Conservation (phyloP, 352 stramenopile species). For the Phytophthora meadii region DNA sequence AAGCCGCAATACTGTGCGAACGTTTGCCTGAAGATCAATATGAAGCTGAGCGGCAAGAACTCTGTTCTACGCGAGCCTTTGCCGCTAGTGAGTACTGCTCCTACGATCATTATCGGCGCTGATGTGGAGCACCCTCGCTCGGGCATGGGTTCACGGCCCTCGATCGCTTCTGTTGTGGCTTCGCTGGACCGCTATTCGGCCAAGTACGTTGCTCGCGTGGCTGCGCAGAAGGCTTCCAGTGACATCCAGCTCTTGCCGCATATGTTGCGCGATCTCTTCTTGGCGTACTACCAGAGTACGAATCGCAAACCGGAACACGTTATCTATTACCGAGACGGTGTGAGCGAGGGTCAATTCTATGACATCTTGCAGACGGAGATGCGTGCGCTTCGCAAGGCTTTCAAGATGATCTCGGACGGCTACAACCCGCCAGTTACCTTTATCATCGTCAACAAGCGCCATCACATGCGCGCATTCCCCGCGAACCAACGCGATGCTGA, state of each 20-base stretch:
- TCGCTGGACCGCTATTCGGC: constrained; percentile 74
- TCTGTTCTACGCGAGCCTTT: constrained; percentile 54
- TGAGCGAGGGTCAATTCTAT: constrained; percentile 86
- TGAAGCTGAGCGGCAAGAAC: constrained; percentile 81
- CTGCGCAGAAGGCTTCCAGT: constrained; percentile 53
- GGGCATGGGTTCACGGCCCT: constrained; percentile 60
- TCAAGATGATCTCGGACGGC: constrained; percentile 55
- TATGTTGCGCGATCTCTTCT: constrained; percentile 79
- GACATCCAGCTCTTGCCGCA: constrained; percentile 63
- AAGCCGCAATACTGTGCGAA: constrained; percentile 73
- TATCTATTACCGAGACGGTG: constrained; percentile 88
- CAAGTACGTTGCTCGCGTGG: constrained; percentile 69
- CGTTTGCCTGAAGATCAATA: constrained; percentile 78
- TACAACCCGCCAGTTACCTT: constrained; percentile 89
- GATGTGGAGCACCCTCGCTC: constrained; percentile 77
- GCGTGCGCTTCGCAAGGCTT: constrained; percentile 79
- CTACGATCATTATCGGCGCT: constrained; percentile 85
- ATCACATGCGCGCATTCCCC: constrained; percentile 85
- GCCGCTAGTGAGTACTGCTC: constrained; percentile 44
- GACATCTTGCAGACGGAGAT: constrained; percentile 82
- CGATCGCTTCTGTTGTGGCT: constrained; percentile 82
- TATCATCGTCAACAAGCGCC: constrained; percentile 89
- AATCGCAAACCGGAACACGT: constrained; percentile 80
- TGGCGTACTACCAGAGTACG: constrained; percentile 77
- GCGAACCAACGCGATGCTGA: constrained; percentile 49